Base-by-base conservation (phyloP, 2,329 filamentous ascomycete species). In the Aspergillus pseudonomiae region DNA sequence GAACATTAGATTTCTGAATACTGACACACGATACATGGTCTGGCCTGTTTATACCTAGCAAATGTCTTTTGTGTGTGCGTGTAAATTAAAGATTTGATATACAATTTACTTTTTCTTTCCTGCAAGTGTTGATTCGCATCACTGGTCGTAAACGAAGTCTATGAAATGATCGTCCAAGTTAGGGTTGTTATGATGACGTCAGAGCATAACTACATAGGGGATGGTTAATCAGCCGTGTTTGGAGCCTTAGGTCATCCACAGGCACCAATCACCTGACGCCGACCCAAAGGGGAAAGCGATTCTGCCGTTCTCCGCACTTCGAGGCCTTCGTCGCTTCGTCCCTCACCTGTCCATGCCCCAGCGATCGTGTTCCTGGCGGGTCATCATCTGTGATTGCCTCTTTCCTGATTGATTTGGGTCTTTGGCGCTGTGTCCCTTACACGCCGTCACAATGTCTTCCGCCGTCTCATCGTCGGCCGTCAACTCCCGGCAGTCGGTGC, bases 401-500 rank as follows among this genome's bases (percentile, higher is more conserved):
- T 59, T 61, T 34, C 52, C 63, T n/a, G 59, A 66, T 60, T 67
- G 65, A 64, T 50, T 34, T 16, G 11, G 16, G 6, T 39, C 24
- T 36, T 48, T 21, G 50, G 56, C 14, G 43, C 57, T 28, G 41
- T 39, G 28, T 60, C 39, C 41, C 6, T 34, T 57, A 43, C 16
- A 12, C 50, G 30, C 53, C 28, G 45, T 48, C 60, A 55, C 50
- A 43, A 67, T 67, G 65, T 62, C 64, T 69, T 75, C 73, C 56
- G 68, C 70, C 62, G 69, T 73, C 57, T 65, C 71, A 32, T 70
- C 74, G 54, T 71, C 73, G 46, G 64, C 65, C 57, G 54, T 70
- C 50, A 70, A 69, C 60, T 66, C 72, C 57, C 77, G 77, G 52
- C 76, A 78, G 64, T 74, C 75, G n/a, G 69, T 72, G 65, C 80